Evolutionary conservation across 345 rosid species (phyloP).

Genomic region (Euphorbia tirucalli): DNA sequence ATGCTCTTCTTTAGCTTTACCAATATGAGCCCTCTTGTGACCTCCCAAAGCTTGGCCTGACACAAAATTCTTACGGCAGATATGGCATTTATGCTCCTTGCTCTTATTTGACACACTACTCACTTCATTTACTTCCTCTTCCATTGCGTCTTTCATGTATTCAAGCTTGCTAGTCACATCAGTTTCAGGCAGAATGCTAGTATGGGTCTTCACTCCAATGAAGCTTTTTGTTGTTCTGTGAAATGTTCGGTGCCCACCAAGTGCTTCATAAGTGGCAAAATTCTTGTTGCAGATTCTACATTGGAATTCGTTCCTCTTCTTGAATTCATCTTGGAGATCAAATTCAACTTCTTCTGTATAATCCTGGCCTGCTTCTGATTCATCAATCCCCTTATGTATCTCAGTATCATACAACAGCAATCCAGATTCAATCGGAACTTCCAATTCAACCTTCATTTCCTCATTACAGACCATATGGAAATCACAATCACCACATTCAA

Average conservation of each 20-base stretch:
- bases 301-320: slow-evolving; percentile 22
- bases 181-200: slow-evolving; percentile 11
- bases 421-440: slow-evolving; percentile 13
- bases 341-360: slow-evolving; percentile 19
- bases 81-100: slow-evolving; percentile 37
- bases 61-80: slow-evolving; percentile 35
- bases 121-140: slow-evolving; percentile 22
- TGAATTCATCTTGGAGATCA: slow-evolving; percentile 12
- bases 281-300: slow-evolving; percentile 54
- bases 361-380: slow-evolving; percentile 21
- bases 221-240: slow-evolving; percentile 37
- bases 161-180: slow-evolving; percentile 21
- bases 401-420: slow-evolving; percentile 17
- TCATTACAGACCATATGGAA: slow-evolving; percentile 9
- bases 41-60: slow-evolving; percentile 41
- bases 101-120: slow-evolving; percentile 17
- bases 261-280: slow-evolving; percentile 49
- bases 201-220: slow-evolving; percentile 6
- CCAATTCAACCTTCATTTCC: slow-evolving; percentile 16
- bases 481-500: slow-evolving; percentile 13
- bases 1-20: slow-evolving; percentile 22
- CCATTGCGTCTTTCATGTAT: slow-evolving; percentile 14
- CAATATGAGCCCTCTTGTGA: slow-evolving; percentile 37
- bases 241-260: slow-evolving; percentile 64
- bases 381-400: slow-evolving; percentile 17